Percentiles rank a stretch among this genome's conserved stretches.
Evolutionary conservation across 2,329 filamentous ascomycete genomes (phyloP).

Genomic region (Cladobotryum protrusum): DNA sequence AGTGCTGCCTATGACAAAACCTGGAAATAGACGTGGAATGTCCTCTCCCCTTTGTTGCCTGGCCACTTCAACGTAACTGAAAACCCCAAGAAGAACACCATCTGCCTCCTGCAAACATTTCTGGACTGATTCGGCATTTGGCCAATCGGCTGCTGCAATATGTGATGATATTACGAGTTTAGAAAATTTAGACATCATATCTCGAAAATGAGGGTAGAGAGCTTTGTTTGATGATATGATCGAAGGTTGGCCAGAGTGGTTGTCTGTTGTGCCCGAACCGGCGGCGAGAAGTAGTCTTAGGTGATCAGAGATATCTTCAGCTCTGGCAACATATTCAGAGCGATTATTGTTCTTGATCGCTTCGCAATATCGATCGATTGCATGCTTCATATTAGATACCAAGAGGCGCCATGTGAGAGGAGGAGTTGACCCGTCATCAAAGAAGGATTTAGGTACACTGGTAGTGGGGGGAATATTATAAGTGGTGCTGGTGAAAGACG

Average conservation of each 20-base stretch:
- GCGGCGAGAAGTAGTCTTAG: constrained; percentile 88
- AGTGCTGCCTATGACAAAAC: constrained; percentile 81
- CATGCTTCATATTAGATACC: constrained; percentile 85
- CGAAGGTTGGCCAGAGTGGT: constrained; percentile 97
- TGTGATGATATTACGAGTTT: constrained; percentile 97
- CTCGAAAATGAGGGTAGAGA: constrained; percentile 91
- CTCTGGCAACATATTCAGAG: constrained; percentile 84
- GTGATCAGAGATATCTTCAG: constrained; percentile 98
- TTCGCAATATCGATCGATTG: constrained; percentile 83
- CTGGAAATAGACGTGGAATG: constrained; percentile 85
- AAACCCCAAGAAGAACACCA: constrained; percentile 86
- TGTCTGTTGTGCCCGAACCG: constrained; percentile 94
- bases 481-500: constrained; percentile 54
- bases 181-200: constrained; percentile 99
- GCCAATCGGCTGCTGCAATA: constrained; percentile 94
- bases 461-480: constrained; percentile 53
- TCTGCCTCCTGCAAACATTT: constrained; percentile 98
- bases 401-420: constrained; percentile 84
- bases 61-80: constrained; percentile 93
- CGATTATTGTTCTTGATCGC: constrained; percentile 78
- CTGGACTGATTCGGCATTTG: constrained; percentile 84
- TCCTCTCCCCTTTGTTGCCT: constrained; percentile 89
- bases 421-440: constrained; percentile 77
- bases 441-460: constrained; percentile 73
- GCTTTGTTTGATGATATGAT: constrained; percentile 98